These are phyloP conservation scores for Fusarium veterinarium DNA, from an alignment of 2,329 filamentous ascomycete species.

Conservation along the genomic window DNA sequence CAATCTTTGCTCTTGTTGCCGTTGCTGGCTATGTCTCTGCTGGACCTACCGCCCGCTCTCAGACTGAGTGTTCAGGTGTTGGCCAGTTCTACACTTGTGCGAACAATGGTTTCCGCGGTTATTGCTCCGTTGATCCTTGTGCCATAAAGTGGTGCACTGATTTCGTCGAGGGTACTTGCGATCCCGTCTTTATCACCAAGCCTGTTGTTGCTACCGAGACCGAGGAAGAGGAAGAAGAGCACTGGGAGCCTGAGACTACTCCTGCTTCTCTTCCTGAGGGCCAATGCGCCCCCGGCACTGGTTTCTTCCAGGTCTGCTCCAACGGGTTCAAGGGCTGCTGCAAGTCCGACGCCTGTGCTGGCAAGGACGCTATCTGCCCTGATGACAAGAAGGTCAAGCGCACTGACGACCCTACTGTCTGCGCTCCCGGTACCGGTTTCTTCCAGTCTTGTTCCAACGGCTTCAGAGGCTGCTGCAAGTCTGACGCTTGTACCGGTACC, in stretches of 20 bases:
- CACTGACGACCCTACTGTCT: neutral
- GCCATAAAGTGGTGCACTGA: conserved; percentile 26
- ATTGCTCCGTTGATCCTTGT: conserved; percentile 25
- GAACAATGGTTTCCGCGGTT: conserved; percentile 27
- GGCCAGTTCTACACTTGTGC: conserved; percentile 27
- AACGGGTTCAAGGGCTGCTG: conserved; percentile 13
- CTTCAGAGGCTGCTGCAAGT: conserved; percentile 30
- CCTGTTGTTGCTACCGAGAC: neutral
- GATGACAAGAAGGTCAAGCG: neutral
- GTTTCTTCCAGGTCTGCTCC: conserved; percentile 15
- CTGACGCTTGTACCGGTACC: conserved; percentile 10
- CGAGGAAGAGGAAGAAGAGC: neutral
- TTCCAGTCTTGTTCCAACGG: conserved; percentile 28
- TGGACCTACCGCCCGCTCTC: conserved; percentile 6
- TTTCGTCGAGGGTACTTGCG: conserved; percentile 19
- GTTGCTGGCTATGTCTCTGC: conserved; percentile 21
- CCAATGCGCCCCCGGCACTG: conserved; percentile 7
- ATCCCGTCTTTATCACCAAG: conserved; percentile 16
- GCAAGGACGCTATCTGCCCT: neutral
- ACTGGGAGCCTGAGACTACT: neutral
- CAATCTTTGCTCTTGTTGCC: conserved; percentile 26
- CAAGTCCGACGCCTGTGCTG: conserved; percentile 8
- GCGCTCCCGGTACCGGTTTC: conserved; percentile 14
- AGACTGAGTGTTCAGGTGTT: conserved; percentile 23
- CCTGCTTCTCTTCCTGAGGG: neutral